phyloP scores from a whole-genome alignment of 495 filamentous ascomycete genomes.

The Aspergillus taichungensis region DNA sequence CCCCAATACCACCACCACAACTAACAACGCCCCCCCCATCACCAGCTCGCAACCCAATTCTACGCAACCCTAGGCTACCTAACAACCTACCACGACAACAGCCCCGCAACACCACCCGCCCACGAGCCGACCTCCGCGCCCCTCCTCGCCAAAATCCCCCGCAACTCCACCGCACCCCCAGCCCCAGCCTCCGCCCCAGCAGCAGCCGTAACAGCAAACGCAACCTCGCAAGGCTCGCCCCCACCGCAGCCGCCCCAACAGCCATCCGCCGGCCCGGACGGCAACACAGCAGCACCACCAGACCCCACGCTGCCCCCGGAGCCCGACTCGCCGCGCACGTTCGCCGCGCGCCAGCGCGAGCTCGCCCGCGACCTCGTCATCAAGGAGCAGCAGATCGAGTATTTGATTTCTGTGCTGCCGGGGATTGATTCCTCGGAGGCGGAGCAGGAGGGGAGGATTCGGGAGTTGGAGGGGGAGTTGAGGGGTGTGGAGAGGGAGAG shows the following conservation, averaged over 20 bases:
- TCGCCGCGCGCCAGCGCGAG: conserved; percentile 64
- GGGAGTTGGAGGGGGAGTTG: conserved; percentile 67
- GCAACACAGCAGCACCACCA: conserved; percentile 2
- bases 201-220: conserved; percentile 10
- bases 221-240: conserved; percentile 20
- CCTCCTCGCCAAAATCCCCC: conserved; percentile 32
- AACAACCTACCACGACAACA: conserved; percentile 69
- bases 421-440: conserved; percentile 77
- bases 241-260: conserved; percentile 17
- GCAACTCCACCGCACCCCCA: conserved; percentile 32
- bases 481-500: conserved; percentile 64
- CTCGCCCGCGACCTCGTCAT: conserved; percentile 79
- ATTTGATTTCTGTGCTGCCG: conserved; percentile 72
- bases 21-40: conserved; percentile 1
- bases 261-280: conserved; percentile 8
- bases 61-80: conserved; percentile 78
- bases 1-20: conserved; percentile 2
- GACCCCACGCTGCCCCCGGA: conserved; percentile 29
- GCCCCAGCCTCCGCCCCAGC: conserved; percentile 30
- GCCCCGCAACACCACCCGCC: conserved; percentile 51
- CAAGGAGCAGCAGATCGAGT: conserved; percentile 92
- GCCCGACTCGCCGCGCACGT: conserved; percentile 55
- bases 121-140: conserved; percentile 46
- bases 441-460: conserved; percentile 69
- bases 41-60: conserved; percentile 87